A percentile compares a stretch with the other conserved stretches of the same genome.
phyloP scores from a whole-genome alignment of 805 yeast species.

The Jamesozyma lodderae region DNA sequence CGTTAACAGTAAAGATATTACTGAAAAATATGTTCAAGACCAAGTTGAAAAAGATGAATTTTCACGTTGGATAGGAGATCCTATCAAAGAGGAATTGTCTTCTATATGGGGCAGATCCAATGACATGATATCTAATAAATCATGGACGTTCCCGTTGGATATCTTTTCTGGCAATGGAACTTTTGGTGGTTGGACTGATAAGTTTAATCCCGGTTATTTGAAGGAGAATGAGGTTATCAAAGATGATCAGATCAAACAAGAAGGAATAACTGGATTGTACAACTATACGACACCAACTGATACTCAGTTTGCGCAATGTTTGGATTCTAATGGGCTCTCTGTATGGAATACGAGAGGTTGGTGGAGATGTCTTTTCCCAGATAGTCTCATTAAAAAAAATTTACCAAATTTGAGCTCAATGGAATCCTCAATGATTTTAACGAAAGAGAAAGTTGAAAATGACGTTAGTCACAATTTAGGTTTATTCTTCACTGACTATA shows the following conservation, averaged over 20 bases:
- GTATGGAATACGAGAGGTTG: conserved; percentile 80
- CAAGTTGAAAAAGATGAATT: too few relatives aligned
- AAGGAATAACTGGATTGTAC: conserved; percentile 35
- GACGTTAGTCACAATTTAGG: conserved; percentile 41
- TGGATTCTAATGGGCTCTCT: conserved; percentile 54
- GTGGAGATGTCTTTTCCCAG: conserved; percentile 88
- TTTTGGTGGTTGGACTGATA: not conserved
- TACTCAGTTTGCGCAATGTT: conserved; percentile 53
- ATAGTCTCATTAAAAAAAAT: conserved; percentile 30
- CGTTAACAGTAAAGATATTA: conserved; percentile 1
- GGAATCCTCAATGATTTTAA: conserved; percentile 31
- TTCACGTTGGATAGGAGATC: too few relatives aligned
- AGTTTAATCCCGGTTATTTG: not conserved
- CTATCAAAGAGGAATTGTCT: too few relatives aligned
- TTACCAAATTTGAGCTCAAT: conserved; percentile 16
- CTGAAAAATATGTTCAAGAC: conserved; percentile 3
- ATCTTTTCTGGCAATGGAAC: not conserved
- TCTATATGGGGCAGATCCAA: too few relatives aligned
- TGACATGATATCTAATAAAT: too few relatives aligned
- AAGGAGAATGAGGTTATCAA: too few relatives aligned
- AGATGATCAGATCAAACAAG: conserved; percentile 5
- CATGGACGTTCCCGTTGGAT: not conserved
- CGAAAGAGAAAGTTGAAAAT: conserved; percentile 51
- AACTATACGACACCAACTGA: conserved; percentile 50
- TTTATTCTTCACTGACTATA: conserved; percentile 53